Percentiles rank a stretch among this genome's conserved stretches.
Evolutionary conservation across 306 rosid genomes (phyloP).

Genomic region (Cyamopsis tetragonoloba): DNA sequence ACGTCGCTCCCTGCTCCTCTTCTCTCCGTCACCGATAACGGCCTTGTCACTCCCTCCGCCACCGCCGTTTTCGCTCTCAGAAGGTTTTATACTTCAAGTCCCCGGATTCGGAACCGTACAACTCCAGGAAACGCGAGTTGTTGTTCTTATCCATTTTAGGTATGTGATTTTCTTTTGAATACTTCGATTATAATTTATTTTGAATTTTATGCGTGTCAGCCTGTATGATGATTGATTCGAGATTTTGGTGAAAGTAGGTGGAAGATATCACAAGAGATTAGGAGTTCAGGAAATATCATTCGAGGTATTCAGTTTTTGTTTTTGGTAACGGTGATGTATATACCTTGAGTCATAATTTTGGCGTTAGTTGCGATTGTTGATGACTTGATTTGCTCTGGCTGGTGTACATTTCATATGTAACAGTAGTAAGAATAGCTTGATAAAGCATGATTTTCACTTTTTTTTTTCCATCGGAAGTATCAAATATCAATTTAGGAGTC

Average conservation of each 20-base stretch:
- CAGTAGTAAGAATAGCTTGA: background rate
- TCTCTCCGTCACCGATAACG: slow-evolving; percentile 24
- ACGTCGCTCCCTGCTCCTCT: slow-evolving; percentile 44
- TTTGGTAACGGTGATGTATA: background rate
- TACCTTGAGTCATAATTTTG: background rate
- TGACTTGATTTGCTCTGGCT: background rate
- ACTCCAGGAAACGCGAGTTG: slow-evolving; percentile 39
- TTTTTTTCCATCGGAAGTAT: no score
- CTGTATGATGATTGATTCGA: slow-evolving; percentile 13
- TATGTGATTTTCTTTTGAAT: background rate
- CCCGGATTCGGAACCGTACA: background rate
- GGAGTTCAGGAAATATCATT: slow-evolving; percentile 9
- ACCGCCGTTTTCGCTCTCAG: slow-evolving; percentile 24
- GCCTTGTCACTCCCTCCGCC: slow-evolving; percentile 32
- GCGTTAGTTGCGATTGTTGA: background rate
- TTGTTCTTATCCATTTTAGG: background rate
- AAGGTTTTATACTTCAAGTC: background rate
- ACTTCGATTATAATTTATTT: no score
- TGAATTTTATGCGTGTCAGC: background rate
- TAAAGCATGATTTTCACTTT: background rate
- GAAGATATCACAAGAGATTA: slow-evolving; percentile 11
- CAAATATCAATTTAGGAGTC: no score
- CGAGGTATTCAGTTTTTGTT: slow-evolving; percentile 1
- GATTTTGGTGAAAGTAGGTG: slow-evolving; percentile 3
- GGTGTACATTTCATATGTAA: background rate